Evolutionary conservation across 225 moss, liverwort and hornwort genomes (phyloP).

Genomic region (Takakia lepidozioides): DNA sequence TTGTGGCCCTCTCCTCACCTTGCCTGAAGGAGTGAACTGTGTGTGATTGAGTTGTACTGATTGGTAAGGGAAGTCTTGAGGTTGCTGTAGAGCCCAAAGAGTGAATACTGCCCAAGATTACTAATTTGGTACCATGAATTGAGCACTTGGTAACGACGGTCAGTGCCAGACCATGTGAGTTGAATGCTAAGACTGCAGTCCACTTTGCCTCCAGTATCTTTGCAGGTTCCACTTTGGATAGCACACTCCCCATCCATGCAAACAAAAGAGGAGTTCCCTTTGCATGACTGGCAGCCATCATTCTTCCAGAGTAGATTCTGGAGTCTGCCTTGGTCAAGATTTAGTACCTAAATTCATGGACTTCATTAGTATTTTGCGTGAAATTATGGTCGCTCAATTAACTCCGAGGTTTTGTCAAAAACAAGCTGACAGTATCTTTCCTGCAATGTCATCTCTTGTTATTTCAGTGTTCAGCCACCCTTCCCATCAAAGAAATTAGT

Average conservation of each 20-base stretch:
- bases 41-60: constrained; percentile 20
- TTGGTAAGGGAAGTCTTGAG: constrained; percentile 31
- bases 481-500: too few relatives aligned
- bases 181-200: constrained; percentile 77
- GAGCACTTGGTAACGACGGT: constrained; percentile 37
- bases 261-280: too few relatives aligned
- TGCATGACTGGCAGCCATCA: constrained; percentile 55
- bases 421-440: constrained; percentile 3
- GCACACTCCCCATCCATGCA: constrained; percentile 62
- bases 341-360: constrained; percentile 35
- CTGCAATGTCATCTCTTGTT: background rate
- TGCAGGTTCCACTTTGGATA: constrained; percentile 35
- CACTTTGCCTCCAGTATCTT: constrained; percentile 33
- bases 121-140: constrained; percentile 66
- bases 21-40: too few relatives aligned
- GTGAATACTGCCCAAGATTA: constrained; percentile 66
- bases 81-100: constrained; percentile 49
- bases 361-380: background rate
- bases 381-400: background rate
- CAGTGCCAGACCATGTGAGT: constrained; percentile 59
- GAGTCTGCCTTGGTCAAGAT: constrained; percentile 59
- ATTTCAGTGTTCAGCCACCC: background rate
- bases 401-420: background rate
- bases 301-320: constrained; percentile 52
- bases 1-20: too few relatives aligned